phyloP scores from a whole-genome alignment of 805 yeast species.

The Naumovozyma baii region DNA sequence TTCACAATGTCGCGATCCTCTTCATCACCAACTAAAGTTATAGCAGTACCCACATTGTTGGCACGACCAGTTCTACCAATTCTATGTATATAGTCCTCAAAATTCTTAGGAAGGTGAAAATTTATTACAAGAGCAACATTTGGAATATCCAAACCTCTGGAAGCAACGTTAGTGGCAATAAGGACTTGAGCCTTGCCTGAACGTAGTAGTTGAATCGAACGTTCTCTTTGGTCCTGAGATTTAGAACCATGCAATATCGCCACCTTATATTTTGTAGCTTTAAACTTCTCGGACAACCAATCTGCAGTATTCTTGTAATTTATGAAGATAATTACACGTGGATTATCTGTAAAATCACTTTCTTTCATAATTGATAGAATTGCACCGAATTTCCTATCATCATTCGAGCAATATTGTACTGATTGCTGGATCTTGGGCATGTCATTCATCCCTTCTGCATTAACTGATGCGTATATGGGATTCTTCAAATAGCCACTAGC shows the following conservation, averaged over 20 bases:
- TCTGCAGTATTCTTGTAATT: constrained; percentile 73
- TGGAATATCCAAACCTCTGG: constrained; percentile 90
- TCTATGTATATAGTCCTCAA: constrained; percentile 84
- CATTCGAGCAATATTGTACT: constrained; percentile 43
- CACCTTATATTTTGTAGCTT: constrained; percentile 36
- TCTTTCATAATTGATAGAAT: constrained; percentile 3
- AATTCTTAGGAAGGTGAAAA: constrained; percentile 67
- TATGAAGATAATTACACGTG: constrained; percentile 73
- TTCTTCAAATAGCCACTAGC: constrained; percentile 50
- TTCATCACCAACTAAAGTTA: constrained; percentile 56
- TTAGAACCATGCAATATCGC: constrained; percentile 80
- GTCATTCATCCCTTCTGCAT: constrained; percentile 47
- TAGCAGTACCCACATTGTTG: constrained; percentile 67
- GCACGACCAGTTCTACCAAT: constrained; percentile 97
- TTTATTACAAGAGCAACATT: constrained; percentile 78
- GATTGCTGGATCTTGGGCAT: constrained; percentile 51
- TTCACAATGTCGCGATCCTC: constrained; percentile 43
- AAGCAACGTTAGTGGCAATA: constrained; percentile 92
- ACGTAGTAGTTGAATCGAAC: constrained; percentile 54
- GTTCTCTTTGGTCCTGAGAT: constrained; percentile 76
- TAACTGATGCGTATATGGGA: constrained; percentile 54
- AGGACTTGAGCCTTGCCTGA: constrained; percentile 48
- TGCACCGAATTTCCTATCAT: constrained; percentile 37
- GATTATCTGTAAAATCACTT: constrained; percentile 25
- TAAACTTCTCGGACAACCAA: constrained; percentile 42